phyloP scores from a whole-genome alignment of 2,329 filamentous ascomycete species.

The Chalaropsis ovoidea region DNA sequence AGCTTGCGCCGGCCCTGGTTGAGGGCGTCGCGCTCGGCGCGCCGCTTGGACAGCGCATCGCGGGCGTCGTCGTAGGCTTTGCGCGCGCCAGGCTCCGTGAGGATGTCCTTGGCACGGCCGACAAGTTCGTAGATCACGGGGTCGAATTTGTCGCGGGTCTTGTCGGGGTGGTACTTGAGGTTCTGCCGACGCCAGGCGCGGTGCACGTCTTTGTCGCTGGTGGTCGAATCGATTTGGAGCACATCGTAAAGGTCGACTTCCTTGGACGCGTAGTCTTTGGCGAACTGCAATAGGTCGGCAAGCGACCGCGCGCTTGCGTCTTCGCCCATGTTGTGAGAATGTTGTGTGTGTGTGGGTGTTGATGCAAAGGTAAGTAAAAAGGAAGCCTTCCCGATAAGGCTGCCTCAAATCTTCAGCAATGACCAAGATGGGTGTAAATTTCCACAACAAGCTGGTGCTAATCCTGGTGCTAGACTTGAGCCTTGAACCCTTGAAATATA shows the following conservation, averaged over 20 bases:
- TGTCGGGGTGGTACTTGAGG: constrained; percentile 90
- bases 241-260: constrained; percentile 68
- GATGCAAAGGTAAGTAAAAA: not conserved
- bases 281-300: constrained; percentile 43
- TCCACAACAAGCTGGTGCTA: not conserved
- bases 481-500: not conserved
- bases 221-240: constrained; percentile 47
- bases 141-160: constrained; percentile 65
- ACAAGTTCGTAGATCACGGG: constrained; percentile 75
- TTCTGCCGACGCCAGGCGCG: constrained; percentile 76
- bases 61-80: constrained; percentile 69
- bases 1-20: constrained; percentile 62
- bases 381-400: not conserved
- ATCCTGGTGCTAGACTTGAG: not conserved
- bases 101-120: constrained; percentile 75
- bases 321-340: constrained; percentile 19
- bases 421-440: not conserved
- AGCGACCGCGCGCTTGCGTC: constrained; percentile 27
- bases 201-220: constrained; percentile 62
- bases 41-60: constrained; percentile 58
- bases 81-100: constrained; percentile 60
- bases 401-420: not conserved
- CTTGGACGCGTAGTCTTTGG: constrained; percentile 50
- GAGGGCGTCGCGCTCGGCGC: constrained; percentile 61
- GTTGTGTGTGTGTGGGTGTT: not conserved